Percentiles rank a stretch among this genome's conserved stretches.
phyloP scores from a whole-genome alignment of 2,329 filamentous ascomycete species.

The Fusarium scirpi region DNA sequence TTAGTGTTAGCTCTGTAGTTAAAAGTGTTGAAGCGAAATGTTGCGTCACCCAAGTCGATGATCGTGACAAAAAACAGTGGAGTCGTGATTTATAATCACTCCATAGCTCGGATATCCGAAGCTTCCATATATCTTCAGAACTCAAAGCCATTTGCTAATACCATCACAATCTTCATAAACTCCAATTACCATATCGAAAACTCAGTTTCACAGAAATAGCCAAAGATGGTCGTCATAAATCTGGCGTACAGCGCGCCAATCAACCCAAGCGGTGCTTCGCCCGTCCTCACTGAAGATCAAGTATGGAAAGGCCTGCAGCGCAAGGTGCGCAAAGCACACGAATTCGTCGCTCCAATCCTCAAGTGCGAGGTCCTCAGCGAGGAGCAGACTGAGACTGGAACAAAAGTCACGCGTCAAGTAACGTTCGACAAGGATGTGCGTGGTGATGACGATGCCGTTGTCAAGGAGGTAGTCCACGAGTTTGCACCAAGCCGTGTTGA shows the following conservation, averaged over 20 bases:
- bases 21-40: neutral
- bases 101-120: neutral
- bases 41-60: neutral
- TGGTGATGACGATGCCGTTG: constrained; percentile 17
- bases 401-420: constrained; percentile 48
- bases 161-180: neutral
- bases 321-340: constrained; percentile 52
- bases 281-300: constrained; percentile 48
- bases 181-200: no score
- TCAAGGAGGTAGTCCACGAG: constrained; percentile 50
- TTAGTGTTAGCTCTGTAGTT: no score
- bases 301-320: constrained; percentile 54
- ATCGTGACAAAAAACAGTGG: neutral
- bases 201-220: neutral
- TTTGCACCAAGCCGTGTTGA: constrained; percentile 51
- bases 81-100: constrained; percentile 5
- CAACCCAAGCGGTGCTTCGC: constrained; percentile 50
- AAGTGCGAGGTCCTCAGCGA: constrained; percentile 50
- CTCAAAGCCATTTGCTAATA: neutral
- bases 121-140: neutral
- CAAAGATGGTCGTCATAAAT: constrained; percentile 50
- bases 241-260: constrained; percentile 52
- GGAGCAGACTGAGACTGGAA: constrained; percentile 20
- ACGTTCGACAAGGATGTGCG: constrained; percentile 37
- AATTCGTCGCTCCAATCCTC: constrained; percentile 55